Percentiles rank a stretch among this genome's conserved stretches.
phyloP scores from a whole-genome alignment of 2,329 filamentous ascomycete species.

The Pyricularia grisea region DNA sequence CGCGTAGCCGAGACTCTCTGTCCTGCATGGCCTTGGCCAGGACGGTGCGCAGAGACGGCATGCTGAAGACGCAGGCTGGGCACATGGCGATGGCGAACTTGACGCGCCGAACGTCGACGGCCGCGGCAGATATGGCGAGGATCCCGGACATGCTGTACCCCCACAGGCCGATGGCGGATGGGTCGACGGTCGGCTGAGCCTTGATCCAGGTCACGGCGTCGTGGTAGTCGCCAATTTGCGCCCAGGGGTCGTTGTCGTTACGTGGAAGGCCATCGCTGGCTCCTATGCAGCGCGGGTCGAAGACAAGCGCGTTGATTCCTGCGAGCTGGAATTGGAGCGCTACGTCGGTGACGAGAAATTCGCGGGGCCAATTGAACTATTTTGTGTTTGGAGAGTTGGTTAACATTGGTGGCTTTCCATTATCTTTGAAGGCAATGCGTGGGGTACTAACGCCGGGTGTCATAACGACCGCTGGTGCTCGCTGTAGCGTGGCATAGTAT shows the following conservation, averaged over 20 bases:
- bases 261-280: neutral
- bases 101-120: neutral
- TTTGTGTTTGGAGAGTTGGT: neutral
- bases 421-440: no score
- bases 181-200: neutral
- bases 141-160: neutral
- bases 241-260: slow-evolving; percentile 1
- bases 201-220: neutral
- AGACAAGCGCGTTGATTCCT: neutral
- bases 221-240: neutral
- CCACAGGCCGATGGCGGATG: neutral
- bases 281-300: neutral
- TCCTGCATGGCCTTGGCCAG: slow-evolving; percentile 2
- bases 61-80: neutral
- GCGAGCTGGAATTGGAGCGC: neutral
- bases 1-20: neutral
- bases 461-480: neutral
- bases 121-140: neutral
- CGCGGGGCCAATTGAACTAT: neutral
- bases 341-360: neutral
- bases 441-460: neutral
- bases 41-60: neutral
- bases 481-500: neutral
- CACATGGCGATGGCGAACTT: neutral
- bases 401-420: neutral